Conservation (phyloP, 2,329 filamentous ascomycete species). For the Lanzia echinophila region DNA sequence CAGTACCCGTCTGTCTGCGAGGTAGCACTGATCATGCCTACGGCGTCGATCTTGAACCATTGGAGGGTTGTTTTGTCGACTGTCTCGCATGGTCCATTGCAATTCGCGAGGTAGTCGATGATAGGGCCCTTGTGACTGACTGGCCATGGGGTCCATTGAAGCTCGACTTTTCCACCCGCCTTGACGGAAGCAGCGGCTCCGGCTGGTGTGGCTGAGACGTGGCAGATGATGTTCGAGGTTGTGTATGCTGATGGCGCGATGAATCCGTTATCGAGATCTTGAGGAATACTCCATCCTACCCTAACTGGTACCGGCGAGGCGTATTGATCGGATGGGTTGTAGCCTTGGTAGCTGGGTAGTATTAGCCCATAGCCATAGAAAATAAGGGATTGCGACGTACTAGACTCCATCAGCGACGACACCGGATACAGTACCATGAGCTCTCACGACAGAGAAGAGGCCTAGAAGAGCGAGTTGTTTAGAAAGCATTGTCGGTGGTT, state of each 20-base stretch:
- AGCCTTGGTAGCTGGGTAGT: slow-evolving; percentile 30
- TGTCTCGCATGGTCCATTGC: slow-evolving; percentile 34
- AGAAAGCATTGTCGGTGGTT: slow-evolving; percentile 13
- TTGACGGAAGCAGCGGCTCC: slow-evolving; percentile 46
- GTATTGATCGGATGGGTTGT: slow-evolving; percentile 29
- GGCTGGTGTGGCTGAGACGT: slow-evolving; percentile 48
- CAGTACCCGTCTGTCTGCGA: slow-evolving; percentile 31
- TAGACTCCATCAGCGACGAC: slow-evolving; percentile 27
- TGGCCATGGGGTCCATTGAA: slow-evolving; percentile 62
- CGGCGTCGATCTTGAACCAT: slow-evolving; percentile 40
- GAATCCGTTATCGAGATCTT: slow-evolving; percentile 45
- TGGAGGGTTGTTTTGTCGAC: slow-evolving; percentile 35
- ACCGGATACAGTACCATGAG: slow-evolving; percentile 24
- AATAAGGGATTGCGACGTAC: slow-evolving; percentile 14
- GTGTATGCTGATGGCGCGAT: slow-evolving; percentile 42
- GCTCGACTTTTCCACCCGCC: slow-evolving; percentile 51
- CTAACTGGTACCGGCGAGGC: slow-evolving; percentile 32
- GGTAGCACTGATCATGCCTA: slow-evolving; percentile 30
- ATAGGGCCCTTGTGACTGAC: slow-evolving; percentile 45
- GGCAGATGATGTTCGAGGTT: slow-evolving; percentile 53
- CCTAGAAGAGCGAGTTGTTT: slow-evolving; percentile 14
- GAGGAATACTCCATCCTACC: slow-evolving; percentile 47
- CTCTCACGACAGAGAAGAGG: slow-evolving; percentile 18
- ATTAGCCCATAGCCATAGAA: not conserved
- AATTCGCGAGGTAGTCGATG: slow-evolving; percentile 29